Evolutionary conservation across 495 filamentous ascomycete genomes (phyloP).

Genomic region (Aeminium ludgeri): DNA sequence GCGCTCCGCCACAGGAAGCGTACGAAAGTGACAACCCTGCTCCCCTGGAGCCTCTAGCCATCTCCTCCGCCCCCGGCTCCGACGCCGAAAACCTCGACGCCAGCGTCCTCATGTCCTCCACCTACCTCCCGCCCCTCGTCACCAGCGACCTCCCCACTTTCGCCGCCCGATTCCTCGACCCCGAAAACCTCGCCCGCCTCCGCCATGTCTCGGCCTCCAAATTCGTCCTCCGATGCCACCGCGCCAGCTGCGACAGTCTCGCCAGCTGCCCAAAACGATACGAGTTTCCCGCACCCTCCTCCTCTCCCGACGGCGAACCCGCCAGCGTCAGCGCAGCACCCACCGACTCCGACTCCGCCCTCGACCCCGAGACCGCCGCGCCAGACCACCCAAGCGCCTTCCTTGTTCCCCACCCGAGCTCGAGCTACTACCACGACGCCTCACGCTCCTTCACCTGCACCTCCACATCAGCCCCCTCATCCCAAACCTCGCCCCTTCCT

Average conservation of each 20-base stretch:
- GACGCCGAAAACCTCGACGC: constrained; percentile 91
- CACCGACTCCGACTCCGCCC: no score
- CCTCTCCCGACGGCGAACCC: no score
- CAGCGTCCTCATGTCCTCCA: constrained; percentile 81
- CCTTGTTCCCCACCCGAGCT: constrained; percentile 19
- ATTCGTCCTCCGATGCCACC: constrained; percentile 52
- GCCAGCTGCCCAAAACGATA: no score
- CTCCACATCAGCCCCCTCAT: constrained; percentile 7
- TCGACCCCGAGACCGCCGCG: no score
- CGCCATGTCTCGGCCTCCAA: constrained; percentile 78
- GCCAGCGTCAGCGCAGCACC: no score
- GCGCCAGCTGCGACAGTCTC: no score
- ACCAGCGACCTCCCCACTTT: constrained; percentile 57
- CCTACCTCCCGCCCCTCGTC: constrained; percentile 75
- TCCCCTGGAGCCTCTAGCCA: constrained; percentile 40
- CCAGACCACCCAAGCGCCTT: constrained; percentile 17
- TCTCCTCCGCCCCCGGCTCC: constrained; percentile 60
- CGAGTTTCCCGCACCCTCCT: no score
- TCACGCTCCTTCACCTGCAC: no score
- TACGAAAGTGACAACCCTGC: constrained; percentile 14
- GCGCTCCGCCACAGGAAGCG: constrained; percentile 34
- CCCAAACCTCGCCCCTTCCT: no score
- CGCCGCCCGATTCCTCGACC: constrained; percentile 58
- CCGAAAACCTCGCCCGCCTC: constrained; percentile 68
- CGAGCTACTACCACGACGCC: constrained; percentile 19